Conservation (phyloP, 2,329 filamentous ascomycete genomes). For the Alternaria consortialis region DNA sequence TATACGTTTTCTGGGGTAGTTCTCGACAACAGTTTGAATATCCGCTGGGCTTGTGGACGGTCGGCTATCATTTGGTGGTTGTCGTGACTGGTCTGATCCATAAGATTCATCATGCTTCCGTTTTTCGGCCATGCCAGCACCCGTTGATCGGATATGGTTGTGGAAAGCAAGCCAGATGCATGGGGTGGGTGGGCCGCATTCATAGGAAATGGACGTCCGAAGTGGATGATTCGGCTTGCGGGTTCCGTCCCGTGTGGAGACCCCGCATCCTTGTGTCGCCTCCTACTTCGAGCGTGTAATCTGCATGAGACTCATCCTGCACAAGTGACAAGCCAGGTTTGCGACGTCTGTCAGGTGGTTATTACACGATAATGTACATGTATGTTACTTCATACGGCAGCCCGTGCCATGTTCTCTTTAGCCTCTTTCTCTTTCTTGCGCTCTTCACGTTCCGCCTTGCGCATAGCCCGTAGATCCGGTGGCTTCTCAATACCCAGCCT, state of each 20-base stretch:
- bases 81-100: conserved; percentile 12
- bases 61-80: conserved; percentile 9
- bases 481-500: conserved; percentile 87
- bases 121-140: conserved; percentile 27
- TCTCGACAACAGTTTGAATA: conserved; percentile 21
- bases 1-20: conserved; percentile 27
- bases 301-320: conserved; percentile 1
- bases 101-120: conserved; percentile 20
- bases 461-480: conserved; percentile 81
- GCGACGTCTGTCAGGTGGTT: not conserved
- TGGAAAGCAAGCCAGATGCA: not conserved
- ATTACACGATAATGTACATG: conserved; percentile 25
- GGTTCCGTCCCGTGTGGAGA: conserved; percentile 17
- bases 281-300: not conserved
- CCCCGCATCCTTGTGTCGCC: conserved; percentile 12
- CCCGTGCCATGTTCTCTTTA: conserved; percentile 36
- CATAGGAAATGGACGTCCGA: not conserved
- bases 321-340: not conserved
- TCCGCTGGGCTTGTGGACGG: conserved; percentile 19
- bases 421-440: conserved; percentile 70
- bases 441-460: conserved; percentile 74
- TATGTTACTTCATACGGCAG: conserved; percentile 21
- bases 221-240: conserved; percentile 11
- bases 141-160: not conserved
- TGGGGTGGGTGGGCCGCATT: not conserved